Evolutionary conservation across 1,284 basidiomycete species (phyloP), one percentile per base, ranked within the genome.

Genomic region (Moesziomyces aphidis): DNA sequence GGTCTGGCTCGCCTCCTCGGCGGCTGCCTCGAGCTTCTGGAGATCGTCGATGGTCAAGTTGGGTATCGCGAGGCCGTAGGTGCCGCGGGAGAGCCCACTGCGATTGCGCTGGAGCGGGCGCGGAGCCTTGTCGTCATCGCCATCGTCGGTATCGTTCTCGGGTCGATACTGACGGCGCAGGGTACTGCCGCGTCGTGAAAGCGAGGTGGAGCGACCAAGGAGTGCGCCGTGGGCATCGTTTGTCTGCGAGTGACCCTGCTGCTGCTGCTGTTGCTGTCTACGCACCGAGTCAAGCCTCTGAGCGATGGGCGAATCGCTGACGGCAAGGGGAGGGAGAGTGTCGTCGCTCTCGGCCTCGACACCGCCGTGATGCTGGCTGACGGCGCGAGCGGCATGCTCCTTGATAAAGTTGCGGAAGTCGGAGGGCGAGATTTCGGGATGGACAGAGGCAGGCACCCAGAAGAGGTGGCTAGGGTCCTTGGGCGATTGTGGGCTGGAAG

Each of bases 361-460:
- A 21, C 39, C 51, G 19, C 49, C 62, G 5, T 51, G 47, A 45
- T 75, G 67, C 48, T 76, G 78, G 44, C 49, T 69, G 52, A 80
- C 85, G 24, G 86, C 86, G 2, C 85, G 83, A 23, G 77, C 78
- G 3, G 95, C 90, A 86, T 98, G 96, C 78, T 97, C 93, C 85
- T 95, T 93, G 77, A 99, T 90, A 83, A 98, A 97, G 28, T 91
- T 91, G 64, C 94, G 91, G 86, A 99, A 99, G 86, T 98, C 94
- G 55, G 91, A 91, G 11, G 97, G 97, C 1, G 95, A 96, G 82
- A 99, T 93, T 87, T 99, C 96, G 22, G 96, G 97, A 84, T 99
- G 96, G 23, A 97, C 88, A 60, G 92, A 90, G 17, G 96, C 96
- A 44, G 96, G 96, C 19, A 99, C 94, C 96, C 96, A 99, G 87